Conservation (phyloP, 192 early-diverging fungal genomes). For the Cetraspora pellucida region DNA sequence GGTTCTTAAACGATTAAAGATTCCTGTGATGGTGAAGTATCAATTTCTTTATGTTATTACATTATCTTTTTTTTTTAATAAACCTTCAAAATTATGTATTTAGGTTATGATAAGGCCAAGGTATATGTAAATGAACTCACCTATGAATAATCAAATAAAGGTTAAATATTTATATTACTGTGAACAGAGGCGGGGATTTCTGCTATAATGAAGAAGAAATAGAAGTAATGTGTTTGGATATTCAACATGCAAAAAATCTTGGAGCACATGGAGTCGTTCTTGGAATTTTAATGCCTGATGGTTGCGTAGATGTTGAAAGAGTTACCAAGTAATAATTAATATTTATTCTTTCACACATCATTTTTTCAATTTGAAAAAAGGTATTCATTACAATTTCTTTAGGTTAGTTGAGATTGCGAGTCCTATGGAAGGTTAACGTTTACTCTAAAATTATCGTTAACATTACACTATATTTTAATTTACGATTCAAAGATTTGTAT, state of each 20-base stretch:
- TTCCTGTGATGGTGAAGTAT: constrained; percentile 55
- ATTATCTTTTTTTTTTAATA: background rate
- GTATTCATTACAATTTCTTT: background rate
- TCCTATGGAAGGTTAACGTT: constrained; percentile 48
- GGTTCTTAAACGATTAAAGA: constrained; percentile 40
- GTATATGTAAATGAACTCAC: background rate
- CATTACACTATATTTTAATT: constrained; percentile 3
- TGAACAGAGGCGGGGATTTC: constrained; percentile 65
- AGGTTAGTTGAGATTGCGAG: constrained; percentile 53
- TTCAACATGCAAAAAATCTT: constrained; percentile 46
- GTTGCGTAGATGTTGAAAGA: constrained; percentile 56
- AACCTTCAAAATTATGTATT: background rate
- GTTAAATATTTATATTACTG: background rate
- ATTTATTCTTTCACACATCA: background rate
- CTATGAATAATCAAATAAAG: too few species aligned
- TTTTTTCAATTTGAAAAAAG: too few species aligned
- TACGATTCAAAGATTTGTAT: background rate
- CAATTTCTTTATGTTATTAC: background rate
- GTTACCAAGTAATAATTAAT: constrained; percentile 40
- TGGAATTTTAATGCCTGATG: constrained; percentile 58
- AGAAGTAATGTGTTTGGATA: constrained; percentile 51
- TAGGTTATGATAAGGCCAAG: constrained; percentile 7
- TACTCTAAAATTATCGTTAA: background rate
- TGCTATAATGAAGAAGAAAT: constrained; percentile 52
- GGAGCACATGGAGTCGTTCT: constrained; percentile 65